Base-by-base conservation (phyloP, 1,284 basidiomycete species). In the Amylostereum areolatum region DNA sequence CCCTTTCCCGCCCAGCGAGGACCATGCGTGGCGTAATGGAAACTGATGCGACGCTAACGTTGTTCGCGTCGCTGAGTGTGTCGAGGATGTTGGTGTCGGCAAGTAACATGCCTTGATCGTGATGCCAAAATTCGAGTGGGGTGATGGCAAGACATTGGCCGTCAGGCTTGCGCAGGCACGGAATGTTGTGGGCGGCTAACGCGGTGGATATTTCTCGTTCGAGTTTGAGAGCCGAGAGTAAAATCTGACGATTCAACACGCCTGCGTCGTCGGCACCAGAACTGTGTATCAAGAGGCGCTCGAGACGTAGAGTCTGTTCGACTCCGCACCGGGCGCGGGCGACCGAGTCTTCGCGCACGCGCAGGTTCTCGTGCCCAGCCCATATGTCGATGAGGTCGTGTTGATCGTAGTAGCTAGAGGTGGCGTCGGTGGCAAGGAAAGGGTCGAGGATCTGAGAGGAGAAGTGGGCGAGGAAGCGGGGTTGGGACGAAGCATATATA, bases 221-320 rank as follows among this genome's bases (percentile, higher is more conserved):
- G 33, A 91, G 72, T 25, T 78, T 70, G 28, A 87, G 71, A 0
- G 84, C 81, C 1, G 80, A 79, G 10, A 75, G 65, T 3, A 91
- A 68, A 8, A 83, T 82, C 52, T 74, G 70, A 43, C 73, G 73
- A 53, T 80, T 82, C 44, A 88, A 68, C 24, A 78, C 78, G n/a
- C 75, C 74, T 18, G 78, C 68, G 36, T 77, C 77, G 46, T 78
- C 77, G 5, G 67, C 62, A 2, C 70, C 65, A 6, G 75, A 70
- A 55, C 77, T 80, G 63, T 81, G 81, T 32, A 92, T 70, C 45
- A 92, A 67, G 43, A 92, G 71, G 42, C 86, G 80, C 60, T 92
- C 89, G 36, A 89, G 73, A n/a, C 89, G 82, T 18, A 92, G 66
- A n/a, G 85, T 82, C 43, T 80, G 76, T 37, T 83, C 83, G 49